Percentiles rank a stretch among this genome's conserved stretches.
Conservation (phyloP, 495 filamentous ascomycete species). For the Alectoria sarmentosa region DNA sequence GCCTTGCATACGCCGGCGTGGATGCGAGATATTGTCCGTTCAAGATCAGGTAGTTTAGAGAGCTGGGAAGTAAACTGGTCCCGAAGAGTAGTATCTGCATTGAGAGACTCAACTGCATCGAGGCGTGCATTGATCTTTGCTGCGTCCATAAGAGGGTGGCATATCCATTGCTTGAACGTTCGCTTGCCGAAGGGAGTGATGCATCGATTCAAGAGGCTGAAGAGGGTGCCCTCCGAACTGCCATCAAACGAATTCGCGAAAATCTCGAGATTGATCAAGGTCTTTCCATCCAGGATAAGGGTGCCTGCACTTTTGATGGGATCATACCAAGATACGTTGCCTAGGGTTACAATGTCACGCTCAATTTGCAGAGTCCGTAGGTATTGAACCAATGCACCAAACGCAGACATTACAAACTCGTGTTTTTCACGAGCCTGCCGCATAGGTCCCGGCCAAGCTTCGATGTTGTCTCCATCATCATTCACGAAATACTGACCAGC, state of each 20-base stretch:
- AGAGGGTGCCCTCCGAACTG: constrained; percentile 75
- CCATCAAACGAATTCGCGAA: constrained; percentile 94
- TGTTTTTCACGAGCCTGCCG: constrained; percentile 60
- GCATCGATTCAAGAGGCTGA: constrained; percentile 84
- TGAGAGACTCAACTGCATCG: constrained; percentile 90
- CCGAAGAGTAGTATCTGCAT: constrained; percentile 67
- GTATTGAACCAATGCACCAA: constrained; percentile 86
- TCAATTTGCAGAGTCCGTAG: constrained; percentile 84
- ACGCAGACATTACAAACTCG: constrained; percentile 82
- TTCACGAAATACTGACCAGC: constrained; percentile 72
- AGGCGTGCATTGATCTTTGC: constrained; percentile 86
- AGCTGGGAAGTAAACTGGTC: constrained; percentile 81
- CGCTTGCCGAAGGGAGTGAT: constrained; percentile 97
- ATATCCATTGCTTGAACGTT: constrained; percentile 95
- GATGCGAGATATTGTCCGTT: constrained; percentile 88
- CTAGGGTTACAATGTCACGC: constrained; percentile 75
- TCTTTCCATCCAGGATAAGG: constrained; percentile 91
- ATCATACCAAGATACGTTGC: constrained; percentile 87
- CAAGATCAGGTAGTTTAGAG: constrained; percentile 87
- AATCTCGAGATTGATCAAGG: constrained; percentile 93
- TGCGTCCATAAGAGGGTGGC: constrained; percentile 85
- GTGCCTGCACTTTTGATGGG: constrained; percentile 91
- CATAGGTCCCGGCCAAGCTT: constrained; percentile 76
- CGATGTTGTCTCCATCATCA: constrained; percentile 50
- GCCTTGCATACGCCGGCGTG: constrained; percentile 84